phyloP scores from a whole-genome alignment of 2,329 filamentous ascomycete species.

The Anisogramma anomala region DNA sequence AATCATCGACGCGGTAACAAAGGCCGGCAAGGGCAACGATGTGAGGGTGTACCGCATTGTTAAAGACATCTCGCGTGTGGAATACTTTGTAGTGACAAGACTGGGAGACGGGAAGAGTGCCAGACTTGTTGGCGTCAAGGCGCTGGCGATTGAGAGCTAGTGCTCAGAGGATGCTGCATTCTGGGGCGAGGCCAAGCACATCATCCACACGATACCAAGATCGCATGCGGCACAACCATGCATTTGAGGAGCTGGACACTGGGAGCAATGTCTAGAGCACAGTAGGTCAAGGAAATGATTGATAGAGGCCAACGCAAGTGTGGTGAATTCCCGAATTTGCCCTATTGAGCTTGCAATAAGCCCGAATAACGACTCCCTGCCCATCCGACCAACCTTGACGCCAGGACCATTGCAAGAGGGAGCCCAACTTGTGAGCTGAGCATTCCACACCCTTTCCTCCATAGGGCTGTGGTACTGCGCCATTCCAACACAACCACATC shows the following conservation, averaged over 20 bases:
- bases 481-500: slow-evolving; percentile 42
- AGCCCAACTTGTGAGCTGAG: slow-evolving; percentile 18
- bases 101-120: slow-evolving; percentile 43
- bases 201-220: background rate
- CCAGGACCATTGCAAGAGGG: slow-evolving; percentile 27
- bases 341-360: slow-evolving; percentile 6
- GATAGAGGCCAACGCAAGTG: background rate
- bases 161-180: no score
- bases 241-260: no score
- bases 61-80: slow-evolving; percentile 49
- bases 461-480: no score
- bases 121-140: slow-evolving; percentile 66
- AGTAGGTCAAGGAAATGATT: no score
- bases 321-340: slow-evolving; percentile 9
- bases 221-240: no score
- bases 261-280: no score
- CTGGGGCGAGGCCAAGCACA: background rate
- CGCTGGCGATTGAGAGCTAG: slow-evolving; percentile 61
- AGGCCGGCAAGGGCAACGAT: slow-evolving; percentile 51
- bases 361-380: slow-evolving; percentile 11
- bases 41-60: slow-evolving; percentile 65
- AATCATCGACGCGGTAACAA: slow-evolving; percentile 56
- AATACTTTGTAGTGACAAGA: slow-evolving; percentile 70
- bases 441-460: no score
- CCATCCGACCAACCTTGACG: slow-evolving; percentile 9